A percentile compares a stretch with the other conserved stretches of the same genome.
These are phyloP conservation scores for Kwoniella dejecticola DNA, from an alignment of 768 basidiomycete genomes.

Conservation along the genomic window DNA sequence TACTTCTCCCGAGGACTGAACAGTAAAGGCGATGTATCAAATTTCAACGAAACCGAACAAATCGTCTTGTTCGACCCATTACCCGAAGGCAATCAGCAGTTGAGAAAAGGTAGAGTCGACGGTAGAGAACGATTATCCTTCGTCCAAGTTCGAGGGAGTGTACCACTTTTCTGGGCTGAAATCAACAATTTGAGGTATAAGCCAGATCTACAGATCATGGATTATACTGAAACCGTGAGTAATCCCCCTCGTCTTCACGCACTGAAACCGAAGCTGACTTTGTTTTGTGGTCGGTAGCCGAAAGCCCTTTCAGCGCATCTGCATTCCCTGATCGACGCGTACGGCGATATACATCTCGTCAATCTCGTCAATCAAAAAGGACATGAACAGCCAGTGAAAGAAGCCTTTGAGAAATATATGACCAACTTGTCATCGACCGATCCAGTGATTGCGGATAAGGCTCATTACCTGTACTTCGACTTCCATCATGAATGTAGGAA, in stretches of 20 bases:
- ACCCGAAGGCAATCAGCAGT: conserved; percentile 32
- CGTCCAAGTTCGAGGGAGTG: conserved; percentile 90
- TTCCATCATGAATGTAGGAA: conserved; percentile 94
- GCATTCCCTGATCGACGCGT: conserved; percentile 68
- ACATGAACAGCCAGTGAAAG: conserved; percentile 89
- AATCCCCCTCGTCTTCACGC: background rate
- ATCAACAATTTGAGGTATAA: conserved; percentile 93
- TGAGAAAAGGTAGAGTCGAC: conserved; percentile 46
- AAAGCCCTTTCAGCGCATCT: conserved; percentile 74
- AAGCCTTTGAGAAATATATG: conserved; percentile 82
- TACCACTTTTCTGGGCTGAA: conserved; percentile 95
- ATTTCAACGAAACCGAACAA: conserved; percentile 98
- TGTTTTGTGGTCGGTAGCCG: no score
- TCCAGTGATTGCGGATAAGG: conserved; percentile 62
- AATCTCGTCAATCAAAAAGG: conserved; percentile 94
- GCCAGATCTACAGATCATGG: conserved; percentile 96
- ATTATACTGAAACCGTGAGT: conserved; percentile 77
- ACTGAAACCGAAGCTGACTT: no score
- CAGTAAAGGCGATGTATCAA: conserved; percentile 82
- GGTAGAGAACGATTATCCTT: conserved; percentile 66
- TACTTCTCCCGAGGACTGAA: conserved; percentile 96
- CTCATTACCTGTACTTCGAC: conserved; percentile 92
- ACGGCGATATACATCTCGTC: conserved; percentile 77
- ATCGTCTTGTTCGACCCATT: conserved; percentile 71
- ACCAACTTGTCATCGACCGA: conserved; percentile 28